Conservation (phyloP, 2,329 filamentous ascomycete genomes). For the Juglanconis juglandina region DNA sequence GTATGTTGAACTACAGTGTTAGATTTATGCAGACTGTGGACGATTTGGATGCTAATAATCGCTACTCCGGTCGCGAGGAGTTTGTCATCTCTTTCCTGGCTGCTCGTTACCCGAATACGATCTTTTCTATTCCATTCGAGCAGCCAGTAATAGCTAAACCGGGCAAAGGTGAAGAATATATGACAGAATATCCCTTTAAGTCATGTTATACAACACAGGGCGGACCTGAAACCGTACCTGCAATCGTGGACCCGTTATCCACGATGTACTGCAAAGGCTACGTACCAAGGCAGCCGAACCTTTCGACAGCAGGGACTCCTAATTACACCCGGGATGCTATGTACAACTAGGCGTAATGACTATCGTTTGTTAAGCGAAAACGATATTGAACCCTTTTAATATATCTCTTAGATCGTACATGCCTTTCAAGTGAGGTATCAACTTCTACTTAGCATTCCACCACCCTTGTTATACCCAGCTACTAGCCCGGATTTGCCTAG, state of each 20-base stretch:
- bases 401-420: too few species aligned
- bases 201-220: background rate
- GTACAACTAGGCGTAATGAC: background rate
- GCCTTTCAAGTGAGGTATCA: too few species aligned
- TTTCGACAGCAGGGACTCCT: background rate
- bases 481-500: too few species aligned
- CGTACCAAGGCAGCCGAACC: background rate
- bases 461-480: too few species aligned
- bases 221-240: background rate
- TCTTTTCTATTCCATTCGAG: background rate
- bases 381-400: too few species aligned
- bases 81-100: background rate
- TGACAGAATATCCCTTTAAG: background rate
- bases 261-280: background rate
- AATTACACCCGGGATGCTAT: background rate
- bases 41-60: background rate
- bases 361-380: too few species aligned
- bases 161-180: background rate
- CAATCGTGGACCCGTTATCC: background rate
- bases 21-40: background rate
- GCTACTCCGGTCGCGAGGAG: background rate
- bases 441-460: too few species aligned
- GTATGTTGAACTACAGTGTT: background rate
- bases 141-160: background rate
- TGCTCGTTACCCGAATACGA: background rate